Evolutionary conservation across 2,329 filamentous ascomycete species (phyloP).

Genomic region (Fusarium tjaetaba): DNA sequence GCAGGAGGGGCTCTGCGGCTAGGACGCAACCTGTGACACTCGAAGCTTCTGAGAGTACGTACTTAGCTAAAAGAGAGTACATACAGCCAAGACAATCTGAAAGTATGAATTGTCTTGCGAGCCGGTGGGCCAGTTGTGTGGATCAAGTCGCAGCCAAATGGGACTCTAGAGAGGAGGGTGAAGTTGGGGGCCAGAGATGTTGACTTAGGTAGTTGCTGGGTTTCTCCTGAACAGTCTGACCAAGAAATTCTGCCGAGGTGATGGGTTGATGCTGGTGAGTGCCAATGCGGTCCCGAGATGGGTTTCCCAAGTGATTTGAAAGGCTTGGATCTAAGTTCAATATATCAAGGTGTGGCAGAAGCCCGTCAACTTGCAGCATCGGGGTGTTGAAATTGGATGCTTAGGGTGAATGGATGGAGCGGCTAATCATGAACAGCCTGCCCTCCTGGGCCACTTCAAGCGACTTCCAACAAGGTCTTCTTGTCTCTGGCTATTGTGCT

Average conservation of each 20-base stretch:
- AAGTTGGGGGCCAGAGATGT: slow-evolving; percentile 25
- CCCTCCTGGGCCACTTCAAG: slow-evolving; percentile 3
- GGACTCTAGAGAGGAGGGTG: slow-evolving; percentile 15
- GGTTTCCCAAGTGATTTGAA: background rate
- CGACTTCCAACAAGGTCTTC: background rate
- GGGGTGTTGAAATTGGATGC: slow-evolving; percentile 7
- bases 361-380: slow-evolving; percentile 1
- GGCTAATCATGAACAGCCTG: slow-evolving; percentile 21
- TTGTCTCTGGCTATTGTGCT: slow-evolving; percentile 18
- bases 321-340: slow-evolving; percentile 4
- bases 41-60: slow-evolving; percentile 4
- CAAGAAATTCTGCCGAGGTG: background rate
- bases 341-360: slow-evolving; percentile 15
- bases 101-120: slow-evolving; percentile 12
- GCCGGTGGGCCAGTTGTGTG: slow-evolving; percentile 34
- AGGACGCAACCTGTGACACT: slow-evolving; percentile 37
- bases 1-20: slow-evolving; percentile 37
- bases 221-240: slow-evolving; percentile 5
- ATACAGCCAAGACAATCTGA: background rate
- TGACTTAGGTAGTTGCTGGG: background rate
- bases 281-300: slow-evolving; percentile 1
- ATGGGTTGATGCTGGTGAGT: background rate
- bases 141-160: slow-evolving; percentile 20
- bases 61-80: slow-evolving; percentile 2
- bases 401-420: slow-evolving; percentile 29